Conservation (phyloP, 805 yeast genomes). For the Candida verbasci region DNA sequence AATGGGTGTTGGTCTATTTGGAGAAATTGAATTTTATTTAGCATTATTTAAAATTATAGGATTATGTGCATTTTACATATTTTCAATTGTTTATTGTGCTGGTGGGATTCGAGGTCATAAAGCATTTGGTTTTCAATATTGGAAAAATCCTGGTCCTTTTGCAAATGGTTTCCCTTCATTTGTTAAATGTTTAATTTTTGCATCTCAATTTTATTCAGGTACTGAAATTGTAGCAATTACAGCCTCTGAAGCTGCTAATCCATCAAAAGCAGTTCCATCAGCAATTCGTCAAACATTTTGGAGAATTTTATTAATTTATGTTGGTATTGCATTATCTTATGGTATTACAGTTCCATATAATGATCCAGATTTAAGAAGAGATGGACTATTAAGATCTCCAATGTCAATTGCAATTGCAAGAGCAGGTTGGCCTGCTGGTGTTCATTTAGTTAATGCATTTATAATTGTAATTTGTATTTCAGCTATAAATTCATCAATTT, state of each 20-base stretch:
- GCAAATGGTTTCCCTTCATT: conserved; percentile 49
- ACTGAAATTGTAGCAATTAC: conserved; percentile 55
- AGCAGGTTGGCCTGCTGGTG: conserved; percentile 41
- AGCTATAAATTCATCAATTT: conserved; percentile 66
- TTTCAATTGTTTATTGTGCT: conserved; percentile 41
- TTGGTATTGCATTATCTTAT: conserved; percentile 51
- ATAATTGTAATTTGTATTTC: conserved; percentile 60
- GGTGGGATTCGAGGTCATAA: conserved; percentile 40
- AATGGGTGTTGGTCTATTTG: conserved; percentile 50
- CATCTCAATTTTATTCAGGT: conserved; percentile 58
- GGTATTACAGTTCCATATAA: conserved; percentile 59
- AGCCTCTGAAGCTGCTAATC: conserved; percentile 61
- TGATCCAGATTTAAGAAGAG: conserved; percentile 37
- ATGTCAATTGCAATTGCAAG: conserved; percentile 35
- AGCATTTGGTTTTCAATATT: conserved; percentile 40
- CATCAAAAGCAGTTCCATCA: conserved; percentile 51
- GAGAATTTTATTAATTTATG: conserved; percentile 50
- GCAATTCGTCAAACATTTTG: conserved; percentile 55
- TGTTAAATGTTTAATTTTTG: conserved; percentile 54
- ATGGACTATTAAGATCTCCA: conserved; percentile 42
- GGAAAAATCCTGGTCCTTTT: conserved; percentile 42
- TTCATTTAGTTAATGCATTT: conserved; percentile 58
- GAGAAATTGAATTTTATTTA: conserved; percentile 53
- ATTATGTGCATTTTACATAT: conserved; percentile 45
- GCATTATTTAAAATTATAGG: conserved; percentile 48